phyloP scores from a whole-genome alignment of 371 early-diverging fungal genomes.

The Coemansia sp. region DNA sequence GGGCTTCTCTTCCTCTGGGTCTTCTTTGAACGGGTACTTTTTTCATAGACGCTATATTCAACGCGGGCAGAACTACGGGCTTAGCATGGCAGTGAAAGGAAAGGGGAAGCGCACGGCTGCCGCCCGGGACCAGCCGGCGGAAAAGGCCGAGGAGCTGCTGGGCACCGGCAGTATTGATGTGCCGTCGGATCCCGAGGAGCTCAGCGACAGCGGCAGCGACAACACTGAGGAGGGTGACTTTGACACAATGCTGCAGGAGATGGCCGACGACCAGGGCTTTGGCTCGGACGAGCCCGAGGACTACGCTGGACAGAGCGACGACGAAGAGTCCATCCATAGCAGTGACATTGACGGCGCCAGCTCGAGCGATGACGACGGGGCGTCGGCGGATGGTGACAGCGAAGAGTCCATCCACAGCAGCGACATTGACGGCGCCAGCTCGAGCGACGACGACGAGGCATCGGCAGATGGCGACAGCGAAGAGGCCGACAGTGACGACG shows the following conservation, averaged over 20 bases:
- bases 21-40: slow-evolving; percentile 9
- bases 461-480: slow-evolving; percentile 35
- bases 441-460: slow-evolving; percentile 46
- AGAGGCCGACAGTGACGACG: slow-evolving; percentile 51
- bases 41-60: background rate
- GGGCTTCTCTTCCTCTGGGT: background rate
- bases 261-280: slow-evolving; percentile 45
- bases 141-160: slow-evolving; percentile 22
- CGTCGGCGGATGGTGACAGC: slow-evolving; percentile 8
- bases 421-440: slow-evolving; percentile 51
- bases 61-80: background rate
- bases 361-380: slow-evolving; percentile 20
- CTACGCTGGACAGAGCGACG: slow-evolving; percentile 48
- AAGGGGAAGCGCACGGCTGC: slow-evolving; percentile 34
- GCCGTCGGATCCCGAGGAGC: slow-evolving; percentile 32
- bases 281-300: slow-evolving; percentile 30
- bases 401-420: slow-evolving; percentile 27
- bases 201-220: slow-evolving; percentile 7
- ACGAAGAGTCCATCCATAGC: slow-evolving; percentile 38
- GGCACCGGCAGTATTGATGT: slow-evolving; percentile 22
- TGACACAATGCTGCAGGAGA: slow-evolving; percentile 27
- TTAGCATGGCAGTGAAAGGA: slow-evolving; percentile 5
- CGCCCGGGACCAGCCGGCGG: slow-evolving; percentile 19
- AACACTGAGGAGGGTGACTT: slow-evolving; percentile 39
- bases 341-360: slow-evolving; percentile 47